These are phyloP conservation scores for Petunia axillaris DNA, from an alignment of 257 asterid species.

Conservation along the genomic window DNA sequence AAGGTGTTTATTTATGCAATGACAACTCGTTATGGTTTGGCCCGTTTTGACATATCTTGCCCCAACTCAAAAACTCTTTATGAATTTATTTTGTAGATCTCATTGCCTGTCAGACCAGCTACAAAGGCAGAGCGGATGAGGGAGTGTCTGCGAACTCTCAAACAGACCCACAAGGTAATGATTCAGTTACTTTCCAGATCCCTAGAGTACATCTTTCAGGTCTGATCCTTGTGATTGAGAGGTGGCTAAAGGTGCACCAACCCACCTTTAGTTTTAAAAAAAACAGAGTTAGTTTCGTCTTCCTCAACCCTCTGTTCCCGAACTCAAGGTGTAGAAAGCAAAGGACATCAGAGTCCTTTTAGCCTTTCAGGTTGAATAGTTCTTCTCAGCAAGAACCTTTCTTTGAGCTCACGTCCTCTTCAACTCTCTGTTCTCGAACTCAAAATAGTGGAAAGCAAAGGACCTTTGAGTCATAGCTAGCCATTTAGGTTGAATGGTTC, in stretches of 20 bases:
- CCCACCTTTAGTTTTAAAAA: neutral
- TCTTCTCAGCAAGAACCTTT: too few species aligned
- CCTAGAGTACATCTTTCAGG: neutral
- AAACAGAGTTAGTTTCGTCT: neutral
- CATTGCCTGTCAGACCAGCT: constrained; percentile 84
- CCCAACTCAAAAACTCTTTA: constrained; percentile 28
- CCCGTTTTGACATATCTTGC: constrained; percentile 20
- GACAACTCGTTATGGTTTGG: constrained; percentile 17
- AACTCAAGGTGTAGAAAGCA: neutral
- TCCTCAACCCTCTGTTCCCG: neutral
- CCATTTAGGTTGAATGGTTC: neutral
- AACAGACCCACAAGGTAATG: constrained; percentile 84
- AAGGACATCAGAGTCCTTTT: neutral
- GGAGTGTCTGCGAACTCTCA: constrained; percentile 85
- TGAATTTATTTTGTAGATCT: constrained; percentile 58
- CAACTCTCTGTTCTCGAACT: neutral
- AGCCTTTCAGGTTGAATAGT: neutral
- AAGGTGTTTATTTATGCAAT: constrained; percentile 51
- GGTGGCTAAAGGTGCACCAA: constrained; percentile 2
- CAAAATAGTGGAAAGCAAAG: neutral
- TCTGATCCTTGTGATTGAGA: constrained; percentile 2
- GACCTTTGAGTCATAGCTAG: neutral
- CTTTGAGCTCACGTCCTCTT: neutral
- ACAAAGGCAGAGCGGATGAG: constrained; percentile 94
- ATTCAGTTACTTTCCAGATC: neutral